Conservation (phyloP, 2,329 filamentous ascomycete species). For the Camillea tinctor region DNA sequence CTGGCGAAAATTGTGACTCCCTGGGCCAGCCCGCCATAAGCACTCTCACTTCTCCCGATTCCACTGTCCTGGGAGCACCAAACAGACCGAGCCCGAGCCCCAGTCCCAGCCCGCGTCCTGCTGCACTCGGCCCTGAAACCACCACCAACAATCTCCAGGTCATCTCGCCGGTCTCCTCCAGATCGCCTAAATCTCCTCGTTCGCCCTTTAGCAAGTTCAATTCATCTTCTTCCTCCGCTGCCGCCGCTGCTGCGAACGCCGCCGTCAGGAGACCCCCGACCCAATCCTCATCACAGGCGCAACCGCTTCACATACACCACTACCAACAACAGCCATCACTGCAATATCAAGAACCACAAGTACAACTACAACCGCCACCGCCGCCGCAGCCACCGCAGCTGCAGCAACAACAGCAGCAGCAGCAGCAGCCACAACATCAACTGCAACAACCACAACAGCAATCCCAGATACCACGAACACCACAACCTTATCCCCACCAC, state of each 20-base stretch:
- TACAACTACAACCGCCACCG: background rate
- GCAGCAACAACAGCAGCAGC: background rate
- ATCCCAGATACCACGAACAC: background rate
- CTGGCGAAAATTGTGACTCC: conserved; percentile 40
- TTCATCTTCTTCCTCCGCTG: conserved; percentile 5
- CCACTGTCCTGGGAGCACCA: conserved; percentile 17
- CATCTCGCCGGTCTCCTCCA: conserved; percentile 27
- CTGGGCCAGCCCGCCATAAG: conserved; percentile 31
- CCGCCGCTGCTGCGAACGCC: too few species aligned
- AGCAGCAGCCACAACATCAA: background rate
- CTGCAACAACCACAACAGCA: background rate
- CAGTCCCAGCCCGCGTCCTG: conserved; percentile 17
- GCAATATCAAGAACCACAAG: background rate
- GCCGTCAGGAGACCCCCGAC: conserved; percentile 22
- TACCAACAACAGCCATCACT: background rate
- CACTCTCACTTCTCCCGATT: conserved; percentile 22
- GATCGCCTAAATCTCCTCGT: conserved; percentile 32
- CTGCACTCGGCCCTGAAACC: conserved; percentile 22
- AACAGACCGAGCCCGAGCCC: conserved; percentile 23
- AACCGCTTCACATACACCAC: conserved; percentile 8
- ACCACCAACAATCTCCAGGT: conserved; percentile 23
- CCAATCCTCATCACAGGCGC: conserved; percentile 10
- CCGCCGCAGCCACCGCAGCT: too few species aligned
- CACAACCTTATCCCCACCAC: conserved; percentile 1
- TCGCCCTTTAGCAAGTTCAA: conserved; percentile 34